Evolutionary conservation across 148 eudicot species (phyloP), one percentile per base, ranked within the genome.

Genomic region (Heliosperma pusillum): DNA sequence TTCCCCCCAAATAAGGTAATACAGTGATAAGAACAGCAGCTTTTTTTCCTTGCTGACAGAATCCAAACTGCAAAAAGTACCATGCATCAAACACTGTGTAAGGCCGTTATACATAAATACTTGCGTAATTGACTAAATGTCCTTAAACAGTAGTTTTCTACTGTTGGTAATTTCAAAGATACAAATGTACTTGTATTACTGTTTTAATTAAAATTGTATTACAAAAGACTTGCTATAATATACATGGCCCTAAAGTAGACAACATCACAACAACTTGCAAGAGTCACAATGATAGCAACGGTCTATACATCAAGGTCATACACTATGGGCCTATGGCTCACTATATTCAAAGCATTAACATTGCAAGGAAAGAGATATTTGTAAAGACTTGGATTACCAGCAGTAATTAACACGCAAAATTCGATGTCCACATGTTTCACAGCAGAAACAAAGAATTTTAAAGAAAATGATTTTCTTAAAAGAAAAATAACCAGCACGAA

Each of bases 1-100:
- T 88, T 96, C 99, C 73, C 99, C 99, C 99, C 99, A 92, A 72
- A 92, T 89, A 52, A 96, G 83, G 85, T 84, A 96, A 79, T 89
- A 96, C 81, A 92, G 79, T 24, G 97, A 89, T 74, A 89, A 70
- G 63, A 80, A 88, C 73, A 96, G 55, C 84, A 96, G 57, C 82
- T 88, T 96, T 86, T 89, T 92, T 83, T 96, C 99, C 89, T 86
- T 92, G 88, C 83, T 84, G 44, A 89, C 87, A 77, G 86, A 81
- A 65, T 88, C 97, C 86, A 90, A 82, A 85, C 99, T 96, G 88
- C 89, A 87, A 47, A 82, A 64, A 74, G 26, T 25, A 33, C 36
- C 58, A 68, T 53, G 36, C 27, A 63, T 50, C 15, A 50, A 13
- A 50, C 17, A 0, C 5, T 36, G 42, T 36, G 42, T 7, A 36